These are phyloP conservation scores for Heterobasidion occidentale DNA, from an alignment of 1,284 basidiomycete species.

Conservation along the genomic window DNA sequence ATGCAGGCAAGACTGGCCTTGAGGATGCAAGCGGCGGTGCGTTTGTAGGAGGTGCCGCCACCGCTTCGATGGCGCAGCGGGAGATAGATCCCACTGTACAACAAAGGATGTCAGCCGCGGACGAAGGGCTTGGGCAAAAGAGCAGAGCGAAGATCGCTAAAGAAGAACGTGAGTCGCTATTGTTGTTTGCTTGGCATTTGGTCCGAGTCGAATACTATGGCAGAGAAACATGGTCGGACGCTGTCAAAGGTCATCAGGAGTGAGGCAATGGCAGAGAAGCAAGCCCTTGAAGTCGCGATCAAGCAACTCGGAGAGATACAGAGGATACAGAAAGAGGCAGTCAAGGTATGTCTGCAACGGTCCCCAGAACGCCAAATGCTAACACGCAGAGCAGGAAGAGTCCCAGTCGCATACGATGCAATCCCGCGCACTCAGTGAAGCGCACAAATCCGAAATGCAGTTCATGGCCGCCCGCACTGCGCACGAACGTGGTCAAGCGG, in stretches of 20 bases:
- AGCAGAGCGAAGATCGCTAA: conserved; percentile 39
- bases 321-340: conserved; percentile 40
- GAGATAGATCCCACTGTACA: conserved; percentile 28
- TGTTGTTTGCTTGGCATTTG: not conserved
- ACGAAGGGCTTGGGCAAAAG: conserved; percentile 34
- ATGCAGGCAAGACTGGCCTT: conserved; percentile 4
- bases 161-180: conserved; percentile 32
- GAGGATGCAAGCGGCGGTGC: conserved; percentile 31
- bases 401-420: conserved; percentile 34
- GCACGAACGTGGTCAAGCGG: conserved; percentile 38
- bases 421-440: conserved; percentile 30
- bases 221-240: conserved; percentile 39
- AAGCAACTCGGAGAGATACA: conserved; percentile 46
- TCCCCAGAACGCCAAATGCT: not conserved
- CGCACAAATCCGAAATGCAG: conserved; percentile 41
- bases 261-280: conserved; percentile 45
- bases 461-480: conserved; percentile 38
- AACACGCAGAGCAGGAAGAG: conserved; percentile 33
- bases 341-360: conserved; percentile 30
- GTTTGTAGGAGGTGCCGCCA: conserved; percentile 42
- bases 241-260: conserved; percentile 45
- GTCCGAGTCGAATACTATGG: too few relatives aligned
- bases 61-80: conserved; percentile 27
- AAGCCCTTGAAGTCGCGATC: conserved; percentile 36
- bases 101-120: conserved; percentile 29